Conservation (phyloP, 208 protist genomes). For the Borovskyia barvae region DNA sequence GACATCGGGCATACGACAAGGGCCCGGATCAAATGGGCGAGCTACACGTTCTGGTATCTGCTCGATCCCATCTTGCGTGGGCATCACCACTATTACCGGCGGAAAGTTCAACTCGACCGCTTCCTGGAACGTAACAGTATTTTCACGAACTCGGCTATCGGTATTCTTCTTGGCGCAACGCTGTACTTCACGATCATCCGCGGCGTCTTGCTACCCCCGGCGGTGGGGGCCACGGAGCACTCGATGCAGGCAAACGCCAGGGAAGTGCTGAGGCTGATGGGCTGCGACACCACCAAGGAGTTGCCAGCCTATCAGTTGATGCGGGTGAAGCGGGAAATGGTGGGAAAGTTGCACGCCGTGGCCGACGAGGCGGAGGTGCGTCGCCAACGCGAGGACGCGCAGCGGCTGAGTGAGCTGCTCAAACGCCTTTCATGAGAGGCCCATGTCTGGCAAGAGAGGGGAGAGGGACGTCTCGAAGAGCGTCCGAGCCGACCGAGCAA, state of each 20-base stretch:
- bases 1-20: constrained; percentile 45
- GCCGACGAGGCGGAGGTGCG: constrained; percentile 67
- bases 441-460: neutral
- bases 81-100: constrained; percentile 71
- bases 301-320: constrained; percentile 73
- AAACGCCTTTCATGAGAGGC: constrained; percentile 10
- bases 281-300: constrained; percentile 62
- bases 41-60: constrained; percentile 74
- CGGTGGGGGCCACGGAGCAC: constrained; percentile 32
- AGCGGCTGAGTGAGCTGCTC: constrained; percentile 31
- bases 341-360: constrained; percentile 63
- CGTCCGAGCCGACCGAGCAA: no score
- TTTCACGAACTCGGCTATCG: constrained; percentile 56
- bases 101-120: constrained; percentile 68
- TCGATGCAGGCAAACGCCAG: constrained; percentile 64
- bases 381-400: constrained; percentile 60
- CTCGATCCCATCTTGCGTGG: constrained; percentile 67
- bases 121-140: constrained; percentile 68
- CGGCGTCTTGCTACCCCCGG: constrained; percentile 32
- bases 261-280: constrained; percentile 55
- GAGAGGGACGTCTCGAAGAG: no score
- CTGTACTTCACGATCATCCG: constrained; percentile 55
- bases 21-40: constrained; percentile 71
- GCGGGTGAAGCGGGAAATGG: constrained; percentile 71
- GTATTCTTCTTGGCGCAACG: constrained; percentile 56